phyloP scores from a whole-genome alignment of 257 asterid genomes.

The Nicotiana tabacum region DNA sequence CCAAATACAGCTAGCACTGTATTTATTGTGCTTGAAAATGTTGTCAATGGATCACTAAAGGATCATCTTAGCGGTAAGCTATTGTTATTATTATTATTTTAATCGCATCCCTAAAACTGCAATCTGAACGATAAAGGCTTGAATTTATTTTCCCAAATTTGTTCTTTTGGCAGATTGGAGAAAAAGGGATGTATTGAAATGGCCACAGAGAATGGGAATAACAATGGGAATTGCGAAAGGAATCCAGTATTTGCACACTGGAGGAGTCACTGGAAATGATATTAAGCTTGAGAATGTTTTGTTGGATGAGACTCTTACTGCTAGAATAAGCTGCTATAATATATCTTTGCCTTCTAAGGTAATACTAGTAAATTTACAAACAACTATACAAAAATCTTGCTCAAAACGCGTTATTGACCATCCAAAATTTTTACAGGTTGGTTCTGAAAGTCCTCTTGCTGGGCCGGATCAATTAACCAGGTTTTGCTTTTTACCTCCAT shows the following conservation, averaged over 20 bases:
- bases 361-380: neutral
- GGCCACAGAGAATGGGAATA: slow-evolving; percentile 94
- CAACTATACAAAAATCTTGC: neutral
- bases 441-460: slow-evolving; percentile 53
- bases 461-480: slow-evolving; percentile 38
- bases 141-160: neutral
- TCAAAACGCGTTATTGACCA: neutral
- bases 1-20: slow-evolving; percentile 73
- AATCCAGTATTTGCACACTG: slow-evolving; percentile 76
- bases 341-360: slow-evolving; percentile 73
- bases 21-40: slow-evolving; percentile 70
- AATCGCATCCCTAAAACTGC: neutral
- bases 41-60: slow-evolving; percentile 62
- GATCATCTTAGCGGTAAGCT: slow-evolving; percentile 71
- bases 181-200: slow-evolving; percentile 68
- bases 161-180: slow-evolving; percentile 63
- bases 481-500: slow-evolving; percentile 2
- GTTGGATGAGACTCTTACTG: slow-evolving; percentile 69
- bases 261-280: slow-evolving; percentile 70
- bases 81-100: neutral
- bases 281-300: slow-evolving; percentile 66
- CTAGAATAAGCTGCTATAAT: slow-evolving; percentile 77
- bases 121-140: neutral
- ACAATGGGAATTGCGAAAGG: slow-evolving; percentile 84
- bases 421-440: slow-evolving; percentile 33